Conservation (phyloP, 176 grass and related monocot genomes). For the Saccharum spontaneum region DNA sequence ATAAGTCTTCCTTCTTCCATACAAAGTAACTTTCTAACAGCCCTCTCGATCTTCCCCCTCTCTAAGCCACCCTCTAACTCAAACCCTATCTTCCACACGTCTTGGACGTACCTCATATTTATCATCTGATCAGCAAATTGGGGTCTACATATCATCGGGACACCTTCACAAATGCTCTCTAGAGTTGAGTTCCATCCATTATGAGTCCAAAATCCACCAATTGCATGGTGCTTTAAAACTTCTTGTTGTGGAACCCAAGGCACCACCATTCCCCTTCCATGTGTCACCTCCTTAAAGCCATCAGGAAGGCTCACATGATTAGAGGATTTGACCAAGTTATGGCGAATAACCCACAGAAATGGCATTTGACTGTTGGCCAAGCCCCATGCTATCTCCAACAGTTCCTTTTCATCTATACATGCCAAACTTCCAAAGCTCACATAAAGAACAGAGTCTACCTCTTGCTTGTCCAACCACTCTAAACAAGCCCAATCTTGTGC, state of each 20-base stretch:
- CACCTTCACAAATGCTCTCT: constrained; percentile 44
- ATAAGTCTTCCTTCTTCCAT: constrained; percentile 14
- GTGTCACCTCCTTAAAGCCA: constrained; percentile 8
- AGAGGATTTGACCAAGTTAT: background rate
- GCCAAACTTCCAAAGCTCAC: constrained; percentile 49
- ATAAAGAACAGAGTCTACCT: constrained; percentile 32
- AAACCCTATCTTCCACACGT: constrained; percentile 47
- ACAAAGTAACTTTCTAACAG: background rate
- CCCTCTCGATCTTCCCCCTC: background rate
- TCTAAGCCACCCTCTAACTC: constrained; percentile 21
- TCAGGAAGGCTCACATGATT: background rate
- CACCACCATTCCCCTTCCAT: constrained; percentile 27
- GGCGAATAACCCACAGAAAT: constrained; percentile 38
- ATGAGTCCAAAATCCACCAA: constrained; percentile 56
- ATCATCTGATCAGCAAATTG: constrained; percentile 47
- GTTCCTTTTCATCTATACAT: background rate
- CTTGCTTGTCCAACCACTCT: constrained; percentile 35
- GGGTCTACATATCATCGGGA: constrained; percentile 43
- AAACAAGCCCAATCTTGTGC: constrained; percentile 18
- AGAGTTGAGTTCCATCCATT: constrained; percentile 48
- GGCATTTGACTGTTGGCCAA: constrained; percentile 9
- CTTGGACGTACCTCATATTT: constrained; percentile 36
- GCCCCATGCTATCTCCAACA: constrained; percentile 40
- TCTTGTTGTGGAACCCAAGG: constrained; percentile 38
- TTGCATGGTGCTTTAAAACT: background rate